Evolutionary conservation across 2,329 filamentous ascomycete species (phyloP), one percentile per base, ranked within the genome.

Genomic region (Alternaria triticimaculans): DNA sequence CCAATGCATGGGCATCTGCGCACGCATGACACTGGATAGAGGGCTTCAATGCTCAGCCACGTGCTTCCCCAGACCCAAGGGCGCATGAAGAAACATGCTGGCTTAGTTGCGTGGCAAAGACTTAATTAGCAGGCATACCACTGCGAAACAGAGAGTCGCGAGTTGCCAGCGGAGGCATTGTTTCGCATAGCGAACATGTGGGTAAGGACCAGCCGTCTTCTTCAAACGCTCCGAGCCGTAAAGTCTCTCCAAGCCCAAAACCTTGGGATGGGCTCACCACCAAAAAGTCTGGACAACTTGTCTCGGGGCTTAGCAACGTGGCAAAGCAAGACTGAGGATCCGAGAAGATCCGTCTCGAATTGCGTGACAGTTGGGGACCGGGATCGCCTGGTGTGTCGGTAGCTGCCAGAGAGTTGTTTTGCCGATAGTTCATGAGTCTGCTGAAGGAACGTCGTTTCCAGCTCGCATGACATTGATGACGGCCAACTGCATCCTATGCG

Each of bases 51-150:
- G 33, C 41, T 55, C 50, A 45, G 20, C 50, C 44, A 60, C 44
- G 33, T 53, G 43, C 33, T 58, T 48, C 43, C 49, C 25, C 57
- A 26, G 50, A 48, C 51, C 49, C 18, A 55, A 43, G 49, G 50
- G 26, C 54, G 65, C 63, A 63, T 65, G 57, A 64, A 25, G 55
- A 66, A 68, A 64, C 59, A 62, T 54, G 51, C 55, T 37, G 18
- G 20, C 23, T 43, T 26, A 58, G 45, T 50, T 44, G 44, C 54
- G 56, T 53, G 43, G 48, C 41, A 53, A 44, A 21, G 46, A 46
- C n/a, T 23, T 23, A 45, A 30, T 25, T 55, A 43, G 14, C 45
- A 49, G 41, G 55, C 43, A 26, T 55, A 58, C 41, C 26, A 45
- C 46, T 50, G 51, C 23, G 60, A 54, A 18, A 44, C 60, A 21